Base-by-base conservation (phyloP, 2,329 filamentous ascomycete genomes). In the Fusarium nisikadoi region DNA sequence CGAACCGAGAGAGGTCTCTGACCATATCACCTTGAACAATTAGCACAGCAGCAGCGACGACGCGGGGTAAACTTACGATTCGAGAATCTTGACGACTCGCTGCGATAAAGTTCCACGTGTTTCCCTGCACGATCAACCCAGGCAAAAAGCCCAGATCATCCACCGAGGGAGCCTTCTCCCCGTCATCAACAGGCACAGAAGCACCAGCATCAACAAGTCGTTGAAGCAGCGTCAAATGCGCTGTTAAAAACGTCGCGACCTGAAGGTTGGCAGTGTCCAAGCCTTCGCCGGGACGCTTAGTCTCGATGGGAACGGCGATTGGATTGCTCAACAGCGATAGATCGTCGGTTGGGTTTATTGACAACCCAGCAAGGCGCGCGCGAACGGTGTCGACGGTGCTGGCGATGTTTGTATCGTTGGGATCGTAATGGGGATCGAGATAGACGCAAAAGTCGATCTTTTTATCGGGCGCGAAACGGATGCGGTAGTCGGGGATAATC, bases 361-460 rank as follows among this genome's bases (percentile, higher is more conserved):
- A 64, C 6, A 63, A 2, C 0, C 42, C 27, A 2, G 35, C 42
- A 13, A 62, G 46, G 9, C 19, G 20, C 12, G 42, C 31, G 3
- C 43, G 50, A 20, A 58, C 16, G 8, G 9, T 25, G 0, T 62
- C 27, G 3, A 58, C 13, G 11, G 6, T 17, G 9, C 11, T n/a
- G 5, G 46, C 17, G 0, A 57, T 57, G 1, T 29, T 13, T 8
- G 1, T 4, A 10, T 65, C 53, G 29, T 27, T 20, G 6, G 27
- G 8, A 5, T 63, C 56, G 23, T 62, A 6, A 12, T 23, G 29
- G 6, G 33, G 33, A 9, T 67, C 19, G 45, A 62, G 5, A 23
- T 47, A 68, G 6, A 58, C 46, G 43, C 59, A 70, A 9, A 46
- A 65, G 43, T 72, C 68, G n/a, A 70, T 70, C 25, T 65, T 70